Base-by-base conservation (phyloP, 495 filamentous ascomycete species). In the Talaromyces adpressus region DNA sequence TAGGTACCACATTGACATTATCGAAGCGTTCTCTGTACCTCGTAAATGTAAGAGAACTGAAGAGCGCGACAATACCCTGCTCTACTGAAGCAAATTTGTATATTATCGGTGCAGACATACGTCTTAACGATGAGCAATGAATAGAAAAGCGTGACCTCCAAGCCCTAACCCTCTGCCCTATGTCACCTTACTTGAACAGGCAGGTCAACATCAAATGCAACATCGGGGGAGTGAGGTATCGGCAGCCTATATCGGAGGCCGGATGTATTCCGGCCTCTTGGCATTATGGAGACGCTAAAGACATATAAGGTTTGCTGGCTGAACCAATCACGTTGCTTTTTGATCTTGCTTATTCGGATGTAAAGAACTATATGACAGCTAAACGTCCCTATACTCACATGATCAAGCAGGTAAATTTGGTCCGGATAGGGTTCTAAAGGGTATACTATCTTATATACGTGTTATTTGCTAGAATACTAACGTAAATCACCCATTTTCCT, bases 231-330 rank as follows among this genome's bases (percentile, higher is more conserved):
- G 27, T 6, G 29, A 30, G 29, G 6, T 7, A 30, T 30, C 29
- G 11, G 45, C 39, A 49, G 45, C 45, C 45, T 49, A 49, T 49
- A 62, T 62, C 77, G 77, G 77, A 77, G 76, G 76, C 76, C 76
- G 74, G 75, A 60, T 66, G 59, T 67, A 76, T 78, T 76, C 75
- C 76, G 78, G 76, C 75, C 75, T 77, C 70, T 63, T 57, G 61
- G 49, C 25, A 45, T 47, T 25, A 1, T 45, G 29, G 22, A 67
- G 23, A 16, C 60, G 27, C 60, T 52, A 34, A 23, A 11, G 0
- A 6, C 3, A 8, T 6, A n/a, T n/a, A 22, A 27, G 23, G 14
- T 47, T 61, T 25, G 34, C 20, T 4, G 23, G 11, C 51, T 36
- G 16, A 27, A 47, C 60, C 60, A 62, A 62, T 53, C 60, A 34